Evolutionary conservation across 306 rosid species (phyloP).

Genomic region (Pyrus betulifolia): DNA sequence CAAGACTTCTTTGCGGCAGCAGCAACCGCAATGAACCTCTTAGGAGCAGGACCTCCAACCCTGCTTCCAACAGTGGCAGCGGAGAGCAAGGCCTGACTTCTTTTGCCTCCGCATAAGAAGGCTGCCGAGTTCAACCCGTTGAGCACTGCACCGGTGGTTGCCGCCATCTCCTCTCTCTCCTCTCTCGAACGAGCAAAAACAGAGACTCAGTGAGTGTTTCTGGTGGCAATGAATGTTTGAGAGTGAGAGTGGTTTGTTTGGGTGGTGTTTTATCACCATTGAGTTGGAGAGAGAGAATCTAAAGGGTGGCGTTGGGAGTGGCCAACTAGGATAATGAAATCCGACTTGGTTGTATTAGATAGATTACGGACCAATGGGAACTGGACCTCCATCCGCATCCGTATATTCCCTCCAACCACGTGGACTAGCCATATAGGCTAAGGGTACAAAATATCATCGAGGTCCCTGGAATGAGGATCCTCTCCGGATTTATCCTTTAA

Average conservation of each 20-base stretch:
- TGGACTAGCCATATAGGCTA: slow-evolving; percentile 23
- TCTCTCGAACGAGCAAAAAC: neutral
- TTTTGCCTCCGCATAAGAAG: slow-evolving; percentile 71
- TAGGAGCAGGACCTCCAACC: slow-evolving; percentile 38
- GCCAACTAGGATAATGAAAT: slow-evolving; percentile 72
- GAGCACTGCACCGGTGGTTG: slow-evolving; percentile 80
- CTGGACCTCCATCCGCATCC: slow-evolving; percentile 41
- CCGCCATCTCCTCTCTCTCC: slow-evolving; percentile 50
- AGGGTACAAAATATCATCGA: neutral
- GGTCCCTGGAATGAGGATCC: neutral
- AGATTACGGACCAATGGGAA: slow-evolving; percentile 84
- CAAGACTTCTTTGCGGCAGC: slow-evolving; percentile 72
- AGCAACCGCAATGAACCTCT: slow-evolving; percentile 46
- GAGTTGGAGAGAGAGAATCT: slow-evolving; percentile 24
- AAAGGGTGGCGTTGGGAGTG: slow-evolving; percentile 28
- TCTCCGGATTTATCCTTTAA: no score
- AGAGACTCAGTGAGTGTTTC: neutral
- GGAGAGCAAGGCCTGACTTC: slow-evolving; percentile 52
- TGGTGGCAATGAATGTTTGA: neutral
- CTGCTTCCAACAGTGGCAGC: slow-evolving; percentile 25
- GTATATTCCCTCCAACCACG: slow-evolving; percentile 45
- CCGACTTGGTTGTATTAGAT: slow-evolving; percentile 53
- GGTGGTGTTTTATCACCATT: neutral
- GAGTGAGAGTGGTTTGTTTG: neutral
- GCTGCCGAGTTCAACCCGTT: slow-evolving; percentile 74